Evolutionary conservation across 1,284 basidiomycete genomes (phyloP), one percentile per base, ranked within the genome.

Genomic region (Ceratobasidium sp.): DNA sequence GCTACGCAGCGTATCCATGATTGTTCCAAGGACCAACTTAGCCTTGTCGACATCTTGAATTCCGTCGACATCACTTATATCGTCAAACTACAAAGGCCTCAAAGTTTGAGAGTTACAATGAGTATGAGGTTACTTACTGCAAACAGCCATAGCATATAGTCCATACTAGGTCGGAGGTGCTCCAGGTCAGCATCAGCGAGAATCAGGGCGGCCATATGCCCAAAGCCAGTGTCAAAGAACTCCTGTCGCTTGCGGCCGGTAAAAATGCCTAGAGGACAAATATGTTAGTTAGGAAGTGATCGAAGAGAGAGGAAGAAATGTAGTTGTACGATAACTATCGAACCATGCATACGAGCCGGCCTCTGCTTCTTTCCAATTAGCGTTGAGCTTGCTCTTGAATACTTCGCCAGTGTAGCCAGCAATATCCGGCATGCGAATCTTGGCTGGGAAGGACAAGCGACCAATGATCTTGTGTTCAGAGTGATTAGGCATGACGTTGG

Each of bases 141-240:
- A 79, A 87, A 87, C 23, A 87, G 86, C 86, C 86, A 88, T 41
- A 87, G 82, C 81, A 86, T 87, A 79, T 88, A 88, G 46, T 84
- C 84, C 50, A 87, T 82, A 79, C 86, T 85, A 4, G 86, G 87
- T 10, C 82, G 84, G 33, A 87, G 84, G 68, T 87, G 87, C 14
- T 81, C 78, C 18, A 82, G 60, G 79, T 87, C 85, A 33, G 87
- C 87, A 60, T 88, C 85, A 5, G 87, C 85, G 79, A 87, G 88
- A 77, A 83, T 84, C 76, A 87, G 83, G n/a, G 85, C 84, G 6
- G 86, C 86, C 73, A 87, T 87, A 4, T 85, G 81, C 75, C 87
- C 87, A 77, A 88, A 87, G 59, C 50, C 46, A 41, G 73, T 73
- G 30, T 73, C 69, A 68, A 74, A 65, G 73, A 68, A 78, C 30